Base-by-base conservation (phyloP, 306 rosid genomes). In the Pueraria montana region DNA sequence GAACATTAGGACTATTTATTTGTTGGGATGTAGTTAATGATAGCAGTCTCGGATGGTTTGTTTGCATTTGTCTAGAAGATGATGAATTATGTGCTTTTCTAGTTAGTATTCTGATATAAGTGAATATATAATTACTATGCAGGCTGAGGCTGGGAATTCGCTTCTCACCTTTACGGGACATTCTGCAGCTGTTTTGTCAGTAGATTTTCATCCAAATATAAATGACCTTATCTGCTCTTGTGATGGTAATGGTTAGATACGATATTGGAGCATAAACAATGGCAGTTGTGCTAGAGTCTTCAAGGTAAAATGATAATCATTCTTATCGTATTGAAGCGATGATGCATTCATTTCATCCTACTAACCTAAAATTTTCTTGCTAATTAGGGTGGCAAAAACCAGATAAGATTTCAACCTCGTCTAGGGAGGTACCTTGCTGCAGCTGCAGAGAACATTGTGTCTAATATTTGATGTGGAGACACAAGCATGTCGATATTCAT, bases 401-500 rank as follows among this genome's bases (percentile, higher is more conserved):
- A 86, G 71, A 74, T 95, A 89, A 93, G 98, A 92, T 95, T 95
- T 76, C 98, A 95, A 87, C 98, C 98, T 76, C 93, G 91, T 59
- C 74, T 86, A 50, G 98, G 98, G 86, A 84, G 95, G 64, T 93
- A 83, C 80, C 92, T 95, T 9, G 98, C 98, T 63, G 97, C 98
- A 55, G 93, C 93, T 40, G 95, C 97, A 6, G 97, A 93, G 56
- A 95, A 91, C 40, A 85, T 91, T 21, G 97, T 95, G 66, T 92
- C 98, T 69, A n/a, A 91, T 93, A 87, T 91, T 92, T 50, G 98
- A 95, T 72, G 95, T 90, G 43, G 98, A 95, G 89, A 87, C 98
- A 9, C 91, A 88, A 79, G 78, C 74, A 3, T 89, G 91, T 74
- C 89, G 89, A 34, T 89, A 92, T 87, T 88, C 98, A 18, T 89